phyloP scores from a whole-genome alignment of 2,329 filamentous ascomycete species.

The Phialophora expanda region DNA sequence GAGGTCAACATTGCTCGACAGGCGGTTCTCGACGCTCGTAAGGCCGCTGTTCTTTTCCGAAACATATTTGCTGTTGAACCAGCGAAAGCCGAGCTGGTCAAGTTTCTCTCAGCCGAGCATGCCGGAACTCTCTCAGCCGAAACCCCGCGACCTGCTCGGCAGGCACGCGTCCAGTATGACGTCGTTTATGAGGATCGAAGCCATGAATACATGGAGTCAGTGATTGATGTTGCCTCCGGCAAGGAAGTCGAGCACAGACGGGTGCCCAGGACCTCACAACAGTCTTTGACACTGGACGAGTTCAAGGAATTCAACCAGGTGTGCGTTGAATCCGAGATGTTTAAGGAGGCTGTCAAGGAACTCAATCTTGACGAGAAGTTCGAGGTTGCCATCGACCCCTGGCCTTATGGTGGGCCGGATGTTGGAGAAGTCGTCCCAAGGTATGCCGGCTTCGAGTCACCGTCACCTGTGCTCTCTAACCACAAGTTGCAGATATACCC shows the following conservation, averaged over 20 bases:
- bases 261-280: slow-evolving; percentile 55
- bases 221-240: slow-evolving; percentile 55
- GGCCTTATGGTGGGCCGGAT: slow-evolving; percentile 62
- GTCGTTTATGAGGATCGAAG: slow-evolving; percentile 58
- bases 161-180: slow-evolving; percentile 62
- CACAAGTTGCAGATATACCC: slow-evolving; percentile 53
- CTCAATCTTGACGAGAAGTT: slow-evolving; percentile 61
- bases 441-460: slow-evolving; percentile 40
- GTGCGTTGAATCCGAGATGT: slow-evolving; percentile 60
- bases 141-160: slow-evolving; percentile 55
- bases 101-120: slow-evolving; percentile 57
- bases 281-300: slow-evolving; percentile 56
- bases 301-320: slow-evolving; percentile 55
- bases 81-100: slow-evolving; percentile 54
- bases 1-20: slow-evolving; percentile 60
- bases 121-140: slow-evolving; percentile 48
- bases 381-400: slow-evolving; percentile 61
- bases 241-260: slow-evolving; percentile 52
- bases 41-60: slow-evolving; percentile 51
- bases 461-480: slow-evolving; percentile 17
- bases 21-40: slow-evolving; percentile 53
- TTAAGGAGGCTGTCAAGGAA: slow-evolving; percentile 57
- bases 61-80: slow-evolving; percentile 59
- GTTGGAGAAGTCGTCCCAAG: slow-evolving; percentile 56
- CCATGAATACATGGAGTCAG: slow-evolving; percentile 62